Base-by-base conservation (phyloP, 116 monocot species). In the Thalassia testudinum region DNA sequence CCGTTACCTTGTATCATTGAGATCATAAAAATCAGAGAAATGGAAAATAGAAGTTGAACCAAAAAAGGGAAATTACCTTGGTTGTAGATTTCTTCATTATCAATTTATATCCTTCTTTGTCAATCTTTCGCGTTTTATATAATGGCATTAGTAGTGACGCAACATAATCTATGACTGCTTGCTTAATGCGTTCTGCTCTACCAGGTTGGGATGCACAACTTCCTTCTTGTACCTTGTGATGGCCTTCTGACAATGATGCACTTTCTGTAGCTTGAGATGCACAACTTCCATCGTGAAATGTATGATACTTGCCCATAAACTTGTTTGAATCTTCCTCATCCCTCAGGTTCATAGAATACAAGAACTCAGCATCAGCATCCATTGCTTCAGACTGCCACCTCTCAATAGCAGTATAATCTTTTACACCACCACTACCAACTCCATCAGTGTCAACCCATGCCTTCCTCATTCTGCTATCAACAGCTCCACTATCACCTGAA, bases 351-450 rank as follows among this genome's bases (percentile, higher is more conserved):
- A 82, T 45, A 14, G 64, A 60, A 28, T 26, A 58, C 28, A 62
- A 97, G 64, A 85, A 85, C 40, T 97, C 78, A 43, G 57, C 62
- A 68, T 85, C 80, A 38, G 90, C 97, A 73, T 82, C 86, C 73
- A 90, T 82, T 56, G 99, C 85, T 59, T 99, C 84, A 25, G 75
- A 78, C 57, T 90, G 99, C 99, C 99, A 99, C 58, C 99, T 85
- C 59, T 99, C 99, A 71, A 99, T 88, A 17, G 90, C 82, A 66
- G 69, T 64, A 64, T 67, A 80, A 65, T 90, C 90, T 61, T 99
- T 99, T 30, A 90, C 73, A 20, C 82, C 86, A 47, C 78, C 85
- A 71, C 54, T 72, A 51, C 82, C 72, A 68, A 62, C 67, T 21
- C 57, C 68, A 70, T 89, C 88, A 43, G 76, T 75, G 81, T 99